Percentiles rank a stretch among this genome's conserved stretches.
phyloP scores from a whole-genome alignment of 139 green algal species.

The Haematococcus sp. region DNA sequence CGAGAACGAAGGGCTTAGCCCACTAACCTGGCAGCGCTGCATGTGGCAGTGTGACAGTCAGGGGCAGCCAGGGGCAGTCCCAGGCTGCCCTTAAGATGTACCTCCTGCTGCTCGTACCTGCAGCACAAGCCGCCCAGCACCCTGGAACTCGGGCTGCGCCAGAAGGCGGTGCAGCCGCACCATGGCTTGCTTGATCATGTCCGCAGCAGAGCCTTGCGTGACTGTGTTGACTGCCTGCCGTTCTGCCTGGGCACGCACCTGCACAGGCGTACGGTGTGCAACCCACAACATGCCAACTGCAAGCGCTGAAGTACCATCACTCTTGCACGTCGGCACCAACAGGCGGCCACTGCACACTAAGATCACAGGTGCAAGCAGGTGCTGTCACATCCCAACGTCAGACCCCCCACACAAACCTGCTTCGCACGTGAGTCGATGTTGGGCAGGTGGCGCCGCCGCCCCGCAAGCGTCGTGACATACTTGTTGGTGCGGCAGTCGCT shows the following conservation, averaged over 20 bases:
- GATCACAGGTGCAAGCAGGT: too few species aligned
- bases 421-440: slow-evolving; percentile 37
- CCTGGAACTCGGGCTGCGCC: slow-evolving; percentile 1
- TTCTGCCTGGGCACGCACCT: slow-evolving; percentile 37
- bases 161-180: slow-evolving; percentile 27
- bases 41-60: too few species aligned
- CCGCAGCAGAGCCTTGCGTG: slow-evolving; percentile 71
- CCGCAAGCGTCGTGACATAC: slow-evolving; percentile 56
- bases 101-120: too few species aligned
- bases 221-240: slow-evolving; percentile 74
- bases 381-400: too few species aligned
- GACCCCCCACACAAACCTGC: background rate
- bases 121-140: slow-evolving; percentile 15
- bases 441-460: slow-evolving; percentile 56
- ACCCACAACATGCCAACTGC: too few species aligned
- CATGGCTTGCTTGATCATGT: slow-evolving; percentile 76
- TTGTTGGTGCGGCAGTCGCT: slow-evolving; percentile 33
- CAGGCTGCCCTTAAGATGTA: background rate
- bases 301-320: too few species aligned
- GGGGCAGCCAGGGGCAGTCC: background rate
- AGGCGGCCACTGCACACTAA: too few species aligned
- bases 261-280: too few species aligned
- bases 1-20: too few species aligned
- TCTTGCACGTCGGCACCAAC: too few species aligned
- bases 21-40: too few species aligned